Evolutionary conservation across 1,284 basidiomycete species (phyloP).

Genomic region (Irpex sp.): DNA sequence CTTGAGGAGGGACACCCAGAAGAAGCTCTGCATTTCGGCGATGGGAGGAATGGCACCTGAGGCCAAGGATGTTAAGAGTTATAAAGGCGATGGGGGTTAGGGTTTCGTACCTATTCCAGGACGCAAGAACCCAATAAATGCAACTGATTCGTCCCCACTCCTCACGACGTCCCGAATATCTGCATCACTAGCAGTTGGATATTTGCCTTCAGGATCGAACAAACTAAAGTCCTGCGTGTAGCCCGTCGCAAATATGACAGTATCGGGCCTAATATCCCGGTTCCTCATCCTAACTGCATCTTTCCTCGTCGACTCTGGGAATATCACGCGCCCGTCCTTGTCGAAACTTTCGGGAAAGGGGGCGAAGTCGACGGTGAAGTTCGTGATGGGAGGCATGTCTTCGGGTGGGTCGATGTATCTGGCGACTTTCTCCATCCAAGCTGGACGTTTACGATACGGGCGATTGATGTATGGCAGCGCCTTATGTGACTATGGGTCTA

Average conservation of each 20-base stretch:
- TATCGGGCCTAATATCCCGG: constrained; percentile 41
- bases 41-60: constrained; percentile 62
- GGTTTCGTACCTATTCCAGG: constrained; percentile 48
- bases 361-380: constrained; percentile 52
- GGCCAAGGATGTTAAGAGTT: background rate
- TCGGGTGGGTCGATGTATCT: constrained; percentile 54
- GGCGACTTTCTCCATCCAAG: constrained; percentile 41
- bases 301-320: constrained; percentile 35
- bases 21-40: constrained; percentile 59
- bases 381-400: constrained; percentile 38
- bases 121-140: constrained; percentile 59
- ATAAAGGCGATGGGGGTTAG: background rate
- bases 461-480: constrained; percentile 61
- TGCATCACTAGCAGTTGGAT: constrained; percentile 46
- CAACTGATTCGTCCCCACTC: constrained; percentile 44
- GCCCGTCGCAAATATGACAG: constrained; percentile 49
- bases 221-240: constrained; percentile 51
- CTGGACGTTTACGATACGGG: constrained; percentile 43
- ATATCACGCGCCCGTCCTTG: constrained; percentile 42
- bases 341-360: constrained; percentile 52
- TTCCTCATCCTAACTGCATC: constrained; percentile 41
- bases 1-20: constrained; percentile 53
- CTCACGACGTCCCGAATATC: constrained; percentile 48
- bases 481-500: constrained; percentile 36
- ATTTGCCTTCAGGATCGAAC: constrained; percentile 38